Conservation (phyloP, 176 grass and related monocot genomes). For the Aegilops speltoides region DNA sequence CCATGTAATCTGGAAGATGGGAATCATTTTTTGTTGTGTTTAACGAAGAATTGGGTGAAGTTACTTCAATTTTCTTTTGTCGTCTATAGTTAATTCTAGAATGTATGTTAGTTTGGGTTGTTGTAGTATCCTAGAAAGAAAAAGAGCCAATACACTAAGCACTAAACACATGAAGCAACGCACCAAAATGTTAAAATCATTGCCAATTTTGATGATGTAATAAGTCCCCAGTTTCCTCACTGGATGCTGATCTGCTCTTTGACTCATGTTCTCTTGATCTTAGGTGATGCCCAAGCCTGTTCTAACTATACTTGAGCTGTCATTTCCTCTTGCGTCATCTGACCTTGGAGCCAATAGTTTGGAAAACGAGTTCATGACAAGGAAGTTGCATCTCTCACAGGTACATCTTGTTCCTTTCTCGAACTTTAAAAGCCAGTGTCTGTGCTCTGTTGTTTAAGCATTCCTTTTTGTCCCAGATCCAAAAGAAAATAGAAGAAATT, state of each 20-base stretch:
- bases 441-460: conserved; percentile 25
- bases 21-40: neutral
- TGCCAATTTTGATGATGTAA: neutral
- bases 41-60: neutral
- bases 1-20: neutral
- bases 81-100: neutral
- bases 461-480: conserved; percentile 53
- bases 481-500: conserved; percentile 67
- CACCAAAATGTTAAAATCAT: neutral
- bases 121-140: neutral
- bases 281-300: conserved; percentile 96
- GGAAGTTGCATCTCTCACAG: conserved; percentile 79
- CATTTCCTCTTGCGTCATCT: conserved; percentile 81
- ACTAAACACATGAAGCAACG: neutral
- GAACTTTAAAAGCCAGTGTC: neutral
- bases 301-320: conserved; percentile 66
- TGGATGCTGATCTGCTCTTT: conserved; percentile 3
- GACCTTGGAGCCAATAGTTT: conserved; percentile 82
- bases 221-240: neutral
- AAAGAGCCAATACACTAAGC: neutral
- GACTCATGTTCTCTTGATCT: conserved; percentile 28
- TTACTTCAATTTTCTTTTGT: conserved; percentile 6
- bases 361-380: conserved; percentile 91
- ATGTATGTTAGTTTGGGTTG: neutral
- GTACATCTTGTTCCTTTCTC: conserved; percentile 40